Evolutionary conservation across 1,139 yeast genomes (phyloP).

Genomic region (Ogataea hybrid): DNA sequence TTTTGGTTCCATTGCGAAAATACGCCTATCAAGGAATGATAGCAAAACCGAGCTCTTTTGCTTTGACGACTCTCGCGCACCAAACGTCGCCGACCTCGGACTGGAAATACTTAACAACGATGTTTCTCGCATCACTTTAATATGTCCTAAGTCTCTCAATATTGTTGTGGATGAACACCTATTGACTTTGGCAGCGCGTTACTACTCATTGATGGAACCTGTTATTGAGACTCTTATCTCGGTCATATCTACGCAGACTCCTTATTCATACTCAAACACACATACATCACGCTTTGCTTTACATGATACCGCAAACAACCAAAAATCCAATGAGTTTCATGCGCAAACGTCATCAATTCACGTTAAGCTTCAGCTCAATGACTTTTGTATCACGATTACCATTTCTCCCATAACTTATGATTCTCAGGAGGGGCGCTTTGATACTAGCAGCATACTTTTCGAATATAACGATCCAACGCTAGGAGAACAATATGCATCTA

Average conservation of each 20-base stretch:
- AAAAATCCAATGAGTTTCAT: conserved; percentile 15
- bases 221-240: conserved; percentile 1
- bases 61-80: conserved; percentile 21
- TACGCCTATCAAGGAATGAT: conserved; percentile 32
- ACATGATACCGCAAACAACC: background rate
- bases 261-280: background rate
- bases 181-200: conserved; percentile 1
- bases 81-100: conserved; percentile 45
- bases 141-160: conserved; percentile 44
- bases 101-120: conserved; percentile 46
- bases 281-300: background rate
- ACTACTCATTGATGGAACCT: conserved; percentile 5
- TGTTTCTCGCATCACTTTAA: conserved; percentile 38
- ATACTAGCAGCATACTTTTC: conserved; percentile 35
- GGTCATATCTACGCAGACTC: background rate
- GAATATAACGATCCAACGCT: conserved; percentile 13
- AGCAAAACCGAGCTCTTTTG: conserved; percentile 25
- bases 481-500: conserved; percentile 2
- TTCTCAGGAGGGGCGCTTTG: conserved; percentile 33
- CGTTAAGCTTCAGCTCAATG: conserved; percentile 15
- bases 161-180: conserved; percentile 36
- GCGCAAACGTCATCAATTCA: conserved; percentile 25
- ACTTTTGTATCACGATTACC: conserved; percentile 16
- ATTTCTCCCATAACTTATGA: conserved; percentile 42
- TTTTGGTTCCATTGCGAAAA: conserved; percentile 47